These are phyloP conservation scores for Cordyceps fumosorosea DNA, from an alignment of 2,329 filamentous ascomycete genomes.

Conservation along the genomic window DNA sequence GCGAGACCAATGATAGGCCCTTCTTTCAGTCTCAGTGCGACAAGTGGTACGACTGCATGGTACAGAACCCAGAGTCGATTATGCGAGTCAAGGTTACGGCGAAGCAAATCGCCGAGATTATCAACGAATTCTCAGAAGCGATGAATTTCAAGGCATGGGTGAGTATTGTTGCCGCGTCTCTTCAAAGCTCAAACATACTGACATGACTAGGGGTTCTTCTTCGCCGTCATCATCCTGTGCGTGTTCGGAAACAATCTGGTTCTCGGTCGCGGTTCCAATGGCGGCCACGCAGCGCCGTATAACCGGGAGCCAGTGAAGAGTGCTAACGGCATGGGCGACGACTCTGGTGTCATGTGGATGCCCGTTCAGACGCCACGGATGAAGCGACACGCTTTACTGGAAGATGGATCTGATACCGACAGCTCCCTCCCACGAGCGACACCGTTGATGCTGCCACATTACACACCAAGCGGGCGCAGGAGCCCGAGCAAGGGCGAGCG, in stretches of 20 bases:
- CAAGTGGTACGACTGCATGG: conserved; percentile 84
- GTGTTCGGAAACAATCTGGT: conserved; percentile 46
- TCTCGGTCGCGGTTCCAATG: conserved; percentile 30
- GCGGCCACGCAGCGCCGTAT: conserved; percentile 17
- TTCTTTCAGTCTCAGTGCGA: conserved; percentile 68
- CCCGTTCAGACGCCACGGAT: conserved; percentile 43
- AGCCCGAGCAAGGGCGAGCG: conserved; percentile 46
- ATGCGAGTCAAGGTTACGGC: conserved; percentile 76
- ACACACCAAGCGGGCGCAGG: conserved; percentile 39
- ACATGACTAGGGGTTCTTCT: conserved; percentile 41
- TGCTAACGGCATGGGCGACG: conserved; percentile 23
- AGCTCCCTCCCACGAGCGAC: conserved; percentile 38
- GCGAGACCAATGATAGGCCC: conserved; percentile 58
- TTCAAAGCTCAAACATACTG: neutral
- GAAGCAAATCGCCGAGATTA: conserved; percentile 82
- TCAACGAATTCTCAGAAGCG: conserved; percentile 87
- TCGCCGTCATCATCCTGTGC: conserved; percentile 41
- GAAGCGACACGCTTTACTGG: conserved; percentile 35
- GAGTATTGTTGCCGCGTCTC: conserved; percentile 21
- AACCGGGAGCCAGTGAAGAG: conserved; percentile 19
- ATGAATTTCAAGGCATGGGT: conserved; percentile 75
- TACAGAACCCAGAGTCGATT: conserved; percentile 69
- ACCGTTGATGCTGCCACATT: conserved; percentile 35
- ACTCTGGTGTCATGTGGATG: conserved; percentile 41
- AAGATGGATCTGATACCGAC: conserved; percentile 47